Base-by-base conservation (phyloP, 2,329 filamentous ascomycete genomes). In the Orbilia oligospora region DNA sequence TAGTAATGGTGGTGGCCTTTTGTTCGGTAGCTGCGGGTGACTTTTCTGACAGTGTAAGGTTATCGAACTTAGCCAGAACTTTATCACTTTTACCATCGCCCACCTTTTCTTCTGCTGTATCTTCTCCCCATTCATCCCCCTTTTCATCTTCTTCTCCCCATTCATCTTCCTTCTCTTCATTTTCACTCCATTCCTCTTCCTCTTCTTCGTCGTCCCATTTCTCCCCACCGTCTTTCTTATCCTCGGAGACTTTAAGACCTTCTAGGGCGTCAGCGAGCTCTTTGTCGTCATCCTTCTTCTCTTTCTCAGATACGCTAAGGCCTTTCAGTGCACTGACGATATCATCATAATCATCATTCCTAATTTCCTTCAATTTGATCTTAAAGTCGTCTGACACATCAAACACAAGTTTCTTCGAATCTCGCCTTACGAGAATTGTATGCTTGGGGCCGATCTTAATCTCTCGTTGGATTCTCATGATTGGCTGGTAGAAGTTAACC, bases 111-210 rank as follows among this genome's bases (percentile, higher is more conserved):
- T 51, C 20, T 12, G 48, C n/a, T 22, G 49, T 53, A 2, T 36
- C 36, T 48, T 56, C 65, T 69, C 24, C 49, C 36, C 44, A 44
- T 27, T 72, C 48, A 18, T 64, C 51, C n/a, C 55, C 55, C 51
- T 66, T 41, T 38, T 46, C 41, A 14, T 55, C 30, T 8, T 33
- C 16, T 10, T 36, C 30, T 55, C 22, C 33, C 30, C 41, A 38
- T 38, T 65, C 46, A 27, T 64, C 51, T 33, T 55, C 44, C 30
- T 58, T 38, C 30, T 58, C 30, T 38, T 58, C 53, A 0, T 38
- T 30, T 1, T 58, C 53, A 14, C 53, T 58, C 53, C 53, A 58
- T 36, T 24, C 20, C 1, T 61, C 56, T 24, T 61, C 56, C 8
- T 61, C 36, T 27, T 61, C 36, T 24, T 44, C 36, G 10, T 58